Percentiles rank a stretch among this genome's conserved stretches.
These are phyloP conservation scores for Euphorbia pulcherrima DNA, from an alignment of 345 rosid species.

Conservation along the genomic window DNA sequence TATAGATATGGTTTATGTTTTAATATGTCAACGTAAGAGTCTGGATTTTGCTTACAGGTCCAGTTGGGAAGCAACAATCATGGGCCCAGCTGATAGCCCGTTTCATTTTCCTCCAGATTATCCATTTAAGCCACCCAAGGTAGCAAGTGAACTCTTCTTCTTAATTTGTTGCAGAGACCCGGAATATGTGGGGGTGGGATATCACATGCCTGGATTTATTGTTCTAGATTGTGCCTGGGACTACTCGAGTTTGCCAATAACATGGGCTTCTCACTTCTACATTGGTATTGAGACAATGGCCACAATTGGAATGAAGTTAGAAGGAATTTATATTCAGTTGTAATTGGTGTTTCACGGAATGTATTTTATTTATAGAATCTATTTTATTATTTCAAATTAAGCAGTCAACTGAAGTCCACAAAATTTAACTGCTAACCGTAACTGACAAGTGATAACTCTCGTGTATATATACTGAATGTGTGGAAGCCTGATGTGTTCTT, in stretches of 20 bases:
- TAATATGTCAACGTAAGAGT: not conserved
- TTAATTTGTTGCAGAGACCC: not conserved
- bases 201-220: not conserved
- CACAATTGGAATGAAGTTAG: not conserved
- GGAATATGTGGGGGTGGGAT: too few relatives aligned
- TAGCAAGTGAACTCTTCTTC: not conserved
- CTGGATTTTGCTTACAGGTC: constrained; percentile 11
- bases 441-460: too few relatives aligned
- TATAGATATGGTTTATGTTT: not conserved
- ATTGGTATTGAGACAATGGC: not conserved
- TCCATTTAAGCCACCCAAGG: constrained; percentile 29
- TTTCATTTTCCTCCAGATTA: constrained; percentile 27
- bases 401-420: not conserved
- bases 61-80: constrained; percentile 26
- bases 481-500: not conserved
- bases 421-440: too few relatives aligned
- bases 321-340: not conserved
- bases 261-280: not conserved
- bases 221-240: not conserved
- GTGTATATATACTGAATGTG: too few relatives aligned
- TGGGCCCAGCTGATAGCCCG: constrained; percentile 26
- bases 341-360: not conserved
- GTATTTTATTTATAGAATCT: not conserved
- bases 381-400: too few relatives aligned
- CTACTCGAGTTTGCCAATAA: not conserved